phyloP scores from a whole-genome alignment of 805 yeast species.

The Metschnikowia continentalis region DNA sequence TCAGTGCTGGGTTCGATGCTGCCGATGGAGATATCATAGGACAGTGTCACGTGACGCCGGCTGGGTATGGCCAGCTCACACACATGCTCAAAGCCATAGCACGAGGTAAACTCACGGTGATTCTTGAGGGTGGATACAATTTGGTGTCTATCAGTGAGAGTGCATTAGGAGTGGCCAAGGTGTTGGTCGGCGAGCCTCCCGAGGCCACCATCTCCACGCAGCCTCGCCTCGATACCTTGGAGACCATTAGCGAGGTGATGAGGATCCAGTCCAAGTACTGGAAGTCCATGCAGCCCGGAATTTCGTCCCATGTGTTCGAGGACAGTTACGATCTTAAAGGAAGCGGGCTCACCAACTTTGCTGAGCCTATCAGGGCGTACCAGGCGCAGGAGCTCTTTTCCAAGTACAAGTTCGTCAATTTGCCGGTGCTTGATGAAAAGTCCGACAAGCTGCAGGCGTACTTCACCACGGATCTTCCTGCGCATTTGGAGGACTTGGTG shows the following conservation, averaged over 20 bases:
- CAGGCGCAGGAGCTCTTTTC: constrained; percentile 58
- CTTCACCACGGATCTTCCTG: constrained; percentile 41
- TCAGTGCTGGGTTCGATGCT: constrained; percentile 96
- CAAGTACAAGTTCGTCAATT: constrained; percentile 53
- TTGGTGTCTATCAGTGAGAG: constrained; percentile 85
- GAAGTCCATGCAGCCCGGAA: constrained; percentile 76
- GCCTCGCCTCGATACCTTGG: constrained; percentile 75
- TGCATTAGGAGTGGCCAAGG: constrained; percentile 89
- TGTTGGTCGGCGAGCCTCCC: constrained; percentile 92
- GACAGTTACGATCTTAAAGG: constrained; percentile 37
- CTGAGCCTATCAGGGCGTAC: constrained; percentile 70
- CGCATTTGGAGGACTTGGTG: constrained; percentile 57
- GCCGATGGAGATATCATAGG: constrained; percentile 98
- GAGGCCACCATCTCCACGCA: constrained; percentile 60
- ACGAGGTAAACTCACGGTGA: constrained; percentile 81
- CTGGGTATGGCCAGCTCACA: constrained; percentile 95
- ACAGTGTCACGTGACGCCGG: constrained; percentile 92
- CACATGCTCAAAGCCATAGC: constrained; percentile 85
- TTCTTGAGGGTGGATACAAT: constrained; percentile 95
- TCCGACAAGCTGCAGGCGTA: constrained; percentile 15
- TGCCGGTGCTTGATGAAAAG: constrained; percentile 53
- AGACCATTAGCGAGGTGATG: constrained; percentile 75
- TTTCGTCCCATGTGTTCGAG: constrained; percentile 36
- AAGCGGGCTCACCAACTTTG: constrained; percentile 47
- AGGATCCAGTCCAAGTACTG: constrained; percentile 81